phyloP scores from a whole-genome alignment of 352 stramenopile genomes.

The Globisporangium ultimum region DNA sequence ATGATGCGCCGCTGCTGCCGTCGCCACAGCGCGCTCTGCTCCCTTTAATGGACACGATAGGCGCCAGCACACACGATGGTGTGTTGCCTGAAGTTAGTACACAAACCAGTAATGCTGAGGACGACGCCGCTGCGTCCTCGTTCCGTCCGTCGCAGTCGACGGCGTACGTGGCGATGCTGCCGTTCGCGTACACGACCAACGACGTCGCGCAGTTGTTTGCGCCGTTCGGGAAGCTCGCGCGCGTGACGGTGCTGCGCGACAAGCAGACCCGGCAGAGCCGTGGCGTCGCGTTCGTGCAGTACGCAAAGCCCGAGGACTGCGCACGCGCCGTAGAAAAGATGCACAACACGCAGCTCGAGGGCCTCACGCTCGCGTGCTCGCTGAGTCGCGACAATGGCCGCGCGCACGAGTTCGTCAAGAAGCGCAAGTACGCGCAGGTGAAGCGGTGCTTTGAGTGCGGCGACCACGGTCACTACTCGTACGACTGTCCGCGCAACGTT shows the following conservation, averaged over 20 bases:
- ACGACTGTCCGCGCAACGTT: slow-evolving; percentile 83
- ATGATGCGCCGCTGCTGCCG: too few relatives aligned
- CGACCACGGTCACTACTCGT: slow-evolving; percentile 72
- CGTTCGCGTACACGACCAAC: slow-evolving; percentile 86
- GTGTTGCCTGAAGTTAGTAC: too few relatives aligned
- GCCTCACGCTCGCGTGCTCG: slow-evolving; percentile 59
- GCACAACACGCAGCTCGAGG: slow-evolving; percentile 60
- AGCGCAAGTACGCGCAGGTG: slow-evolving; percentile 66
- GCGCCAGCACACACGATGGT: too few relatives aligned
- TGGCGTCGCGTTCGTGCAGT: slow-evolving; percentile 86
- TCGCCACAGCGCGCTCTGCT: too few relatives aligned
- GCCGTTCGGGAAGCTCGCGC: slow-evolving; percentile 68
- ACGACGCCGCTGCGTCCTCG: too few relatives aligned
- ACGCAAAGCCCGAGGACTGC: slow-evolving; percentile 65
- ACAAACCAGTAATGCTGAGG: too few relatives aligned
- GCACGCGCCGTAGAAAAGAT: slow-evolving; percentile 44
- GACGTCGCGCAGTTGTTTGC: slow-evolving; percentile 85
- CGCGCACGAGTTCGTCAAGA: slow-evolving; percentile 70
- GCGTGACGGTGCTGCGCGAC: slow-evolving; percentile 74
- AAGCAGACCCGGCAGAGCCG: slow-evolving; percentile 67
- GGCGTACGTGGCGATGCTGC: slow-evolving; percentile 87
- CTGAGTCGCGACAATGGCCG: slow-evolving; percentile 81
- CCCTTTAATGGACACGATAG: too few relatives aligned
- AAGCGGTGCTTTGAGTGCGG: slow-evolving; percentile 85
- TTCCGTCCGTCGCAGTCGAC: slow-evolving; percentile 35